These are phyloP conservation scores for Mortierella sp. DNA, from an alignment of 371 early-diverging fungal genomes.

Conservation along the genomic window DNA sequence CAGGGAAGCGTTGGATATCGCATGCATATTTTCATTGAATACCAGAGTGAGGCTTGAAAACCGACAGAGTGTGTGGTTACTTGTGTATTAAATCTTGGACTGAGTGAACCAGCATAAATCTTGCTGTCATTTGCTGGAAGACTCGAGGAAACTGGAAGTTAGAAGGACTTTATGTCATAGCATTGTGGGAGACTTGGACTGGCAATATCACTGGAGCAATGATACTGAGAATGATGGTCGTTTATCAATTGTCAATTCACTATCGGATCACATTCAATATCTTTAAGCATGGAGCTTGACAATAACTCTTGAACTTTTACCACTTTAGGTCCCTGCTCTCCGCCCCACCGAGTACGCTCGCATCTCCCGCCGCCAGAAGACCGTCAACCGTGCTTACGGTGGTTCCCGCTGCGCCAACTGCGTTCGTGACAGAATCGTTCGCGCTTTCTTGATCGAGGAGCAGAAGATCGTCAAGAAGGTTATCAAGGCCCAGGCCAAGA, in stretches of 20 bases:
- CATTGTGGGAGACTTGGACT: neutral
- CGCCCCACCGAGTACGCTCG: conserved; percentile 92
- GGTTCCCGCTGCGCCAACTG: conserved; percentile 65
- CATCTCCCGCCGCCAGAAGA: conserved; percentile 94
- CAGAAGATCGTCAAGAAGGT: conserved; percentile 87
- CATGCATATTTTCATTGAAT: too few relatives aligned
- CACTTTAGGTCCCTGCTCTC: conserved; percentile 85
- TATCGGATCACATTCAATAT: neutral
- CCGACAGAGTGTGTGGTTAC: too few relatives aligned
- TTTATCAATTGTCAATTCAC: neutral
- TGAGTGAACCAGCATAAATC: too few relatives aligned
- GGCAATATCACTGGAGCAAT: too few relatives aligned
- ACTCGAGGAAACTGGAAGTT: too few relatives aligned
- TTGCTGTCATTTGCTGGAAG: too few relatives aligned
- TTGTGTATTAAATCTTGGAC: too few relatives aligned
- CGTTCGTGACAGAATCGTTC: conserved; percentile 95
- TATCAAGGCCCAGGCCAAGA: conserved; percentile 48
- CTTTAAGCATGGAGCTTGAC: neutral
- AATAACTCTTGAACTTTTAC: neutral
- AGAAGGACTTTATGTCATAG: too few relatives aligned
- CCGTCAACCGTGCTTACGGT: conserved; percentile 97
- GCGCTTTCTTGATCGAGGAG: conserved; percentile 99
- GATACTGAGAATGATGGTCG: too few relatives aligned
- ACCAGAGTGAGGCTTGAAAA: too few relatives aligned
- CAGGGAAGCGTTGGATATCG: too few relatives aligned